phyloP scores from a whole-genome alignment of 495 filamentous ascomycete species.

The Articulospora tetracladia region DNA sequence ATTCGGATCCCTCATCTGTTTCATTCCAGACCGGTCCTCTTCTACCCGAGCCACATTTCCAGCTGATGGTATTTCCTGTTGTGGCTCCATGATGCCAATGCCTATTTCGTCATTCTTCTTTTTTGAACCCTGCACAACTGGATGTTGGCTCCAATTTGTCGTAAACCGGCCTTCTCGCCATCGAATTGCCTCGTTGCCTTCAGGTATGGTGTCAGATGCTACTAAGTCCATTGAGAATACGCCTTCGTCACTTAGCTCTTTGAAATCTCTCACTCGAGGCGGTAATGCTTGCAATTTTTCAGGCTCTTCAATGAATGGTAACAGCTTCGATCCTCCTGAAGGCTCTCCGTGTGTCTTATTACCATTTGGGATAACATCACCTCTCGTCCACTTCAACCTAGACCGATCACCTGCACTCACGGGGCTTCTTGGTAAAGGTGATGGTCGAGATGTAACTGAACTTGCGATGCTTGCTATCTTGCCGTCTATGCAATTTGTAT shows the following conservation, averaged over 20 bases:
- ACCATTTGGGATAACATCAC: not conserved
- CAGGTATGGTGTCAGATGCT: not conserved
- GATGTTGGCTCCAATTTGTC: too few species aligned
- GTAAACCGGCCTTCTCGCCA: too few species aligned
- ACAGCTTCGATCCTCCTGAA: not conserved
- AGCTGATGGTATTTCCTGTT: too few species aligned
- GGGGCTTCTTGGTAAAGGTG: not conserved
- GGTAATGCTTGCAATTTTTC: too few species aligned
- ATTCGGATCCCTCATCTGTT: too few species aligned
- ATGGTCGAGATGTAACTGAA: not conserved
- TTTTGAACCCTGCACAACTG: too few species aligned
- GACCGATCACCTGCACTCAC: not conserved
- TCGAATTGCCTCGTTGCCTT: not conserved
- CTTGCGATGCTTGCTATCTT: not conserved
- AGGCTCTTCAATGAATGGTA: not conserved
- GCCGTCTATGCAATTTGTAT: not conserved
- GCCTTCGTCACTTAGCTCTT: not conserved
- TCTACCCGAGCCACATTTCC: too few species aligned
- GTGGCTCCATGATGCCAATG: too few species aligned
- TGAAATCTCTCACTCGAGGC: not conserved
- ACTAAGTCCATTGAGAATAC: not conserved
- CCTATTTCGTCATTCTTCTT: too few species aligned
- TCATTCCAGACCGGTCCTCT: too few species aligned
- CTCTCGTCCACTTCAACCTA: not conserved
- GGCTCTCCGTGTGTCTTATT: too few species aligned